Base-by-base conservation (phyloP, 2,329 filamentous ascomycete species). In the Fusarium drepaniforme region DNA sequence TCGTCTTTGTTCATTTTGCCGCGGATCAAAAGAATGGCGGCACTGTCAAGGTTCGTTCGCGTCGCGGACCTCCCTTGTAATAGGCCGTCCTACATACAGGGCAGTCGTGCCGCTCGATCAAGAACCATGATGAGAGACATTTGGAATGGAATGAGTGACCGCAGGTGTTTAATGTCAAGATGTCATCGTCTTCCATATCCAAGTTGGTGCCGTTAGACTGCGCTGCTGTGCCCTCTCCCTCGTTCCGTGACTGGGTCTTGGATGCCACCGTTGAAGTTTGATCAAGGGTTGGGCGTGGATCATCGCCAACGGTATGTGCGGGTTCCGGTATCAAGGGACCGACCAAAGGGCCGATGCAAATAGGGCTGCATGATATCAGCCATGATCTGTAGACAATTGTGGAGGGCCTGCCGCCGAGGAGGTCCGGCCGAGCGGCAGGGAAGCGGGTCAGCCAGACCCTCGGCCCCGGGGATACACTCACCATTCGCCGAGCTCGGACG, bases 91-190 rank as follows among this genome's bases (percentile, higher is more conserved):
- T 75, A 66, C 85, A 86, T 2, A 86, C 75, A 1, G 84, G 84
- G 40, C 85, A 86, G 35, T 82, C 78, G 63, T 81, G 81, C 5
- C 83, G 78, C 23, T 80, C 77, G 33, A 80, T 79, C 38, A 84
- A 66, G 61, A 84, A 84, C 84, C 84, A 86, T 0, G 80, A 81
- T 3, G 80, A 81, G 28, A 86, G 77, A 28, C 85, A 86, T 9
- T 79, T 80, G 7, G 82, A 80, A 71, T 86, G 84, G 64, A 85
- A 86, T 2, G 80, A 74, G 49, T 86, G 85, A 1, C 79, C 80
- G 46, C 84, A 86, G 23, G 64, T 74, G 51, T 82, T 82, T 58
- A 85, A 71, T 56, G 79, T 82, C 60, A 86, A 35, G 5, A 85
- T 75, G 5, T 85, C 82, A 61, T 82, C 78, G 7, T 80, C 74